Conservation (phyloP, 169 alveolate genomes). For the Cryptosporidium xiaoi region DNA sequence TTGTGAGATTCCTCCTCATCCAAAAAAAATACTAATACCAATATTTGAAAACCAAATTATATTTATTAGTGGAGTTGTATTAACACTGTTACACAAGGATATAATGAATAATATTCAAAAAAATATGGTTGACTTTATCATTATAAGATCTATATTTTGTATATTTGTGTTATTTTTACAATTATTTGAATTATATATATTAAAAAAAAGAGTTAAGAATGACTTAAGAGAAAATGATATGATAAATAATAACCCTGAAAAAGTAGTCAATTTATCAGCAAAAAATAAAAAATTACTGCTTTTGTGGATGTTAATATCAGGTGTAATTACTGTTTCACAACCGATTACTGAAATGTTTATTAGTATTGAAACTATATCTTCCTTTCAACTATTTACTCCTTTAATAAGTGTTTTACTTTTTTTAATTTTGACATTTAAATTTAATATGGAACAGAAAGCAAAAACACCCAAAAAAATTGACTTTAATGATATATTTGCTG, state of each 20-base stretch:
- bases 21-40: constrained; percentile 53
- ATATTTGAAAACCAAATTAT: constrained; percentile 46
- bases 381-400: constrained; percentile 42
- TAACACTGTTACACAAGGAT: constrained; percentile 37
- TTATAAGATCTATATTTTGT: constrained; percentile 32
- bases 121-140: constrained; percentile 47
- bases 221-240: not conserved
- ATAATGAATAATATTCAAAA: constrained; percentile 16
- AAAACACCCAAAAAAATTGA: not conserved
- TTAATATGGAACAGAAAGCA: not conserved
- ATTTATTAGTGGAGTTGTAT: constrained; percentile 33
- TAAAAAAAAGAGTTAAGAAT: constrained; percentile 27
- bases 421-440: constrained; percentile 8
- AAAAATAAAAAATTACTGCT: constrained; percentile 4
- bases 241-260: not conserved
- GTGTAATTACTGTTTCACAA: constrained; percentile 49
- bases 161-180: constrained; percentile 8
- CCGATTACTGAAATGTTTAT: constrained; percentile 20
- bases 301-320: constrained; percentile 62
- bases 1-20: constrained; percentile 55
- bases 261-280: not conserved
- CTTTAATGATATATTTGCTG: not conserved
- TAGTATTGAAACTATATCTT: constrained; percentile 18
- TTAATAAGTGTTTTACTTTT: constrained; percentile 11
- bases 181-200: constrained; percentile 23